phyloP scores from a whole-genome alignment of 2,329 filamentous ascomycete genomes.

The Hypoxylon sp. region DNA sequence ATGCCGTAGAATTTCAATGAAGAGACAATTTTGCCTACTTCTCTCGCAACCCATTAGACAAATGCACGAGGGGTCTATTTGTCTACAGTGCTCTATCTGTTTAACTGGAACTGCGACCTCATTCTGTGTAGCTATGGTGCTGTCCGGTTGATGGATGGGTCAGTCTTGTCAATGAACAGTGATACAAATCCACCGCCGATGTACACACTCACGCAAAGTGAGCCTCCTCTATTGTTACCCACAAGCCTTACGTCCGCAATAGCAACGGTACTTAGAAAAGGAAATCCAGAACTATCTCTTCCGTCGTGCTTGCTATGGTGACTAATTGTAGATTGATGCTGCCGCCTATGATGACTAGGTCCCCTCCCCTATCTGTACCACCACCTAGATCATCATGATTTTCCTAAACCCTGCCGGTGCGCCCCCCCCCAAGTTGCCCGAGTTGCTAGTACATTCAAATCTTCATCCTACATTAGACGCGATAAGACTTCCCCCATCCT shows the following conservation, averaged over 20 bases:
- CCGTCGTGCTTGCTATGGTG: slow-evolving; percentile 26
- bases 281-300: slow-evolving; percentile 18
- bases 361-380: slow-evolving; percentile 18
- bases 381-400: slow-evolving; percentile 30
- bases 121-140: not conserved
- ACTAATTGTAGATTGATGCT: slow-evolving; percentile 22
- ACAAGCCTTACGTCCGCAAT: not conserved
- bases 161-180: slow-evolving; percentile 3
- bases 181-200: slow-evolving; percentile 3
- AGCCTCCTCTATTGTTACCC: slow-evolving; percentile 9
- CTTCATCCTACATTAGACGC: not conserved
- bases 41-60: not conserved
- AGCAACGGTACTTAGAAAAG: not conserved
- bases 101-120: not conserved
- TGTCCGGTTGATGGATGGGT: not conserved
- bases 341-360: not conserved
- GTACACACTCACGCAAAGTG: slow-evolving; percentile 9
- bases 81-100: slow-evolving; percentile 6
- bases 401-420: slow-evolving; percentile 37
- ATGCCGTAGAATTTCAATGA: not conserved
- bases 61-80: not conserved
- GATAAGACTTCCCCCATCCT: not conserved
- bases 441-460: slow-evolving; percentile 35
- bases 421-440: slow-evolving; percentile 23
- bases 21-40: not conserved